Evolutionary conservation across 1,284 basidiomycete species (phyloP).

Genomic region (Grifola frondosa): DNA sequence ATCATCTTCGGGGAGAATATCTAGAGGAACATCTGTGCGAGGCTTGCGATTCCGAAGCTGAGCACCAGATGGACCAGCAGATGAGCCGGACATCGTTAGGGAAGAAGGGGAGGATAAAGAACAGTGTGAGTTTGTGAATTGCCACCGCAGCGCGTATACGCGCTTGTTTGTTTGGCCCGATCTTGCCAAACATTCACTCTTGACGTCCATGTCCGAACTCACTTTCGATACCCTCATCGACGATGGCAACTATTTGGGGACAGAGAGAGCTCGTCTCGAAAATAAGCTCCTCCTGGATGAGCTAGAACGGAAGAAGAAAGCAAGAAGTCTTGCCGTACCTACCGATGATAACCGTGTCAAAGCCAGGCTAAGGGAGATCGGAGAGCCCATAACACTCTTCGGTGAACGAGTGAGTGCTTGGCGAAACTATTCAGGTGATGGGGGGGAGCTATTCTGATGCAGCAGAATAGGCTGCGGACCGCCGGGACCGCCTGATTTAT

Average conservation of each 20-base stretch:
- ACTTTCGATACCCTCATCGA: constrained; percentile 72
- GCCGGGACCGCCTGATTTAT: constrained; percentile 92
- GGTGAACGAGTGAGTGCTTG: constrained; percentile 84
- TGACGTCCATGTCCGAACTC: constrained; percentile 59
- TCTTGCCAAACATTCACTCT: neutral
- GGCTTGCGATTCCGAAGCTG: constrained; percentile 15
- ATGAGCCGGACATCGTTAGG: constrained; percentile 2
- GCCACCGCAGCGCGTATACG: neutral
- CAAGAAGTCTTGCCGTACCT: constrained; percentile 91
- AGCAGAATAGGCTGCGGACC: constrained; percentile 67
- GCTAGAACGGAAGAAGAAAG: constrained; percentile 93
- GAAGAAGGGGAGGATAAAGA: constrained; percentile 8
- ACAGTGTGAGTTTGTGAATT: constrained; percentile 2
- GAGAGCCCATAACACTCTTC: constrained; percentile 95
- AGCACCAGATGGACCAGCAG: constrained; percentile 13
- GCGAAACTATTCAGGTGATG: constrained; percentile 12
- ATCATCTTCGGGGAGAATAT: constrained; percentile 21
- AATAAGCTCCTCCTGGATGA: constrained; percentile 86
- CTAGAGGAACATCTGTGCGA: constrained; percentile 9
- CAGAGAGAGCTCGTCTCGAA: constrained; percentile 70
- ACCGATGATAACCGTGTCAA: constrained; percentile 95
- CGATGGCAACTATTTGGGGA: constrained; percentile 70
- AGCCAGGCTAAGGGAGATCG: constrained; percentile 85
- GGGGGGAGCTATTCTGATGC: neutral
- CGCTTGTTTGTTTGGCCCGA: constrained; percentile 1